Evolutionary conservation across 2,329 filamentous ascomycete species (phyloP), one percentile per base, ranked within the genome.

Genomic region (Trichoderma hamatum): DNA sequence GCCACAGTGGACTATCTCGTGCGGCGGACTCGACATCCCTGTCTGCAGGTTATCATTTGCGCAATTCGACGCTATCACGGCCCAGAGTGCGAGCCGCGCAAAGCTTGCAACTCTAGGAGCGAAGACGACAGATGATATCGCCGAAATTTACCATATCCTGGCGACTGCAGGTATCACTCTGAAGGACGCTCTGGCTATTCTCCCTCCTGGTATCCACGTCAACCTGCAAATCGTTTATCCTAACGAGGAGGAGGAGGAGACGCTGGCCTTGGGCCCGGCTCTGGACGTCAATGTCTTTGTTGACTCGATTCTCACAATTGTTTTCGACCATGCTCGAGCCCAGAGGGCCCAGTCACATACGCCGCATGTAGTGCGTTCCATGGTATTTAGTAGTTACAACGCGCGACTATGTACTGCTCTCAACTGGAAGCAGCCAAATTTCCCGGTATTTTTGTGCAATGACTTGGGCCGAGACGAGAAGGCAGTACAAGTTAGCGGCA

Each of bases 401-500:
- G 85, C 92, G 14, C 91, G 90, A 72, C 88, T 98, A 24, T 99
- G 96, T 81, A 96, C 93, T 19, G 94, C 95, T 5, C 82, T 99
- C 74, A 99, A 99, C 80, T 99, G 96, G 96, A 99, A 99, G 80
- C 96, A 99, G 79, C 96, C 96, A 2, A 99, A 98, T 77, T 99
- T 97, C 78, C 96, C 96, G 0, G 93, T 98, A 0, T 92, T 99
- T 74, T 85, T 98, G 58, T 97, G 94, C 82, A 98, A 98, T 78
- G 94, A 97, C 70, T 87, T 98, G 30, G 93, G 93, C 26, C 84
- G 86, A 9, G 87, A 89, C 70, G 85, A 84, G 32, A 77, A 80
- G 26, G 80, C 80, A 69, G 74, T 75, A 7, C 76, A 80, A 70
- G 82, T 85, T 73, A 92, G 89, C 73, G 93, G 92, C 19, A 86